Evolutionary conservation across 2,329 filamentous ascomycete genomes (phyloP).

Genomic region (Xylaria sp.): DNA sequence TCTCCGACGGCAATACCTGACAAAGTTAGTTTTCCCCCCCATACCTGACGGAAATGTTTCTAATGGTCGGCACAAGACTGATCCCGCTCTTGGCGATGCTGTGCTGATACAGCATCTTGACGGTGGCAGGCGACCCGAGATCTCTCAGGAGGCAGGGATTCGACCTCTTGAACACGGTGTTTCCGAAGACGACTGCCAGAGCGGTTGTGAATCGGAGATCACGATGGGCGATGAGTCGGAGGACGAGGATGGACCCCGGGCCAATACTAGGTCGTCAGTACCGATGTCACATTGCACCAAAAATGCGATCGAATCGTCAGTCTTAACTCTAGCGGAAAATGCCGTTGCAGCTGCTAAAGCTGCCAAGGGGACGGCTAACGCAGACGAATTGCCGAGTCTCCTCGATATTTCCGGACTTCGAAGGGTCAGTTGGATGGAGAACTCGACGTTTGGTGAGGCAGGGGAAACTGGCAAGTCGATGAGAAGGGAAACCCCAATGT

Average conservation of each 20-base stretch:
- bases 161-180: slow-evolving; percentile 46
- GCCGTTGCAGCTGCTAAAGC: slow-evolving; percentile 26
- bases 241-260: slow-evolving; percentile 31
- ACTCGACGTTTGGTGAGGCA: slow-evolving; percentile 13
- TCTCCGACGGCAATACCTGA: slow-evolving; percentile 45
- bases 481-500: neutral
- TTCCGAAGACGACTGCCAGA: slow-evolving; percentile 40
- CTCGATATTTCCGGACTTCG: slow-evolving; percentile 7
- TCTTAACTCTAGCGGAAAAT: slow-evolving; percentile 24
- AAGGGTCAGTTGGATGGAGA: slow-evolving; percentile 18
- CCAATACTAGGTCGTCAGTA: slow-evolving; percentile 31
- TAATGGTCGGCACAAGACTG: slow-evolving; percentile 51
- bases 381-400: slow-evolving; percentile 16
- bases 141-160: slow-evolving; percentile 53
- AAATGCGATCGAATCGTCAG: slow-evolving; percentile 15
- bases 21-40: slow-evolving; percentile 40
- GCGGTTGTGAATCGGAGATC: slow-evolving; percentile 28
- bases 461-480: slow-evolving; percentile 15
- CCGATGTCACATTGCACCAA: slow-evolving; percentile 17
- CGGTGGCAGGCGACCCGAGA: slow-evolving; percentile 58
- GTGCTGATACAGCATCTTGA: slow-evolving; percentile 62
- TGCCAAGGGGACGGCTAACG: slow-evolving; percentile 21
- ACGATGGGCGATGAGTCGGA: slow-evolving; percentile 25
- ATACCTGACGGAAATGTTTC: slow-evolving; percentile 41
- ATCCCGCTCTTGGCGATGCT: slow-evolving; percentile 56